Evolutionary conservation across 345 rosid species (phyloP).

Genomic region (Ceriops tagal): DNA sequence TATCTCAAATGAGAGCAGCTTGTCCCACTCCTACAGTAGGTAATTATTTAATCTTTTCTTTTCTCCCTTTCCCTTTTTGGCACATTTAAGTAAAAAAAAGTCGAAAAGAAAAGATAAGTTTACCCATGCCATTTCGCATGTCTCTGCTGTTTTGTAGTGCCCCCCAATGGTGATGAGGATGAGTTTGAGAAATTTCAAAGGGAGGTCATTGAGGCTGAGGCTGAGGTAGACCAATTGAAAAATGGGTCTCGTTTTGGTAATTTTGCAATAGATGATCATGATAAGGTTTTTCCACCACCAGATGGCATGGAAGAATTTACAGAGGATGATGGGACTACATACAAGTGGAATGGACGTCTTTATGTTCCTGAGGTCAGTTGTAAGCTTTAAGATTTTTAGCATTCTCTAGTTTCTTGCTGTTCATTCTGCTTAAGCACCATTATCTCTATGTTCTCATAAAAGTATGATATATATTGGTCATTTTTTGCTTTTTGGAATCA

Average conservation of each 20-base stretch:
- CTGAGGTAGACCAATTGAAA: conserved; percentile 42
- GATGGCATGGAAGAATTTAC: conserved; percentile 91
- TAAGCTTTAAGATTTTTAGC: conserved; percentile 3
- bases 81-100: too few relatives aligned
- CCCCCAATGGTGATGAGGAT: conserved; percentile 41
- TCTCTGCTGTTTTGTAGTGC: conserved; percentile 39
- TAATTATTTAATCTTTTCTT: conserved; percentile 15
- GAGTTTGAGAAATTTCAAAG: conserved; percentile 90
- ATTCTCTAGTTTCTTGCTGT: neutral
- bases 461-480: too few relatives aligned
- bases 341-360: conserved; percentile 73
- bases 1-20: conserved; percentile 32
- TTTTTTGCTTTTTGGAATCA: too few relatives aligned
- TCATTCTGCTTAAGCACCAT: too few relatives aligned
- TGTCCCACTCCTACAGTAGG: conserved; percentile 33
- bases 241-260: conserved; percentile 39
- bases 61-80: neutral
- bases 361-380: conserved; percentile 93
- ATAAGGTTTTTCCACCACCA: conserved; percentile 57
- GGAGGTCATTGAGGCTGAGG: conserved; percentile 73
- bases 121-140: conserved; percentile 11
- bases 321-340: conserved; percentile 88
- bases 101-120: too few relatives aligned
- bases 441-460: too few relatives aligned
- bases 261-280: conserved; percentile 34